Evolutionary conservation across 1,139 yeast species (phyloP).

Genomic region (Kodamaea ohmeri): DNA sequence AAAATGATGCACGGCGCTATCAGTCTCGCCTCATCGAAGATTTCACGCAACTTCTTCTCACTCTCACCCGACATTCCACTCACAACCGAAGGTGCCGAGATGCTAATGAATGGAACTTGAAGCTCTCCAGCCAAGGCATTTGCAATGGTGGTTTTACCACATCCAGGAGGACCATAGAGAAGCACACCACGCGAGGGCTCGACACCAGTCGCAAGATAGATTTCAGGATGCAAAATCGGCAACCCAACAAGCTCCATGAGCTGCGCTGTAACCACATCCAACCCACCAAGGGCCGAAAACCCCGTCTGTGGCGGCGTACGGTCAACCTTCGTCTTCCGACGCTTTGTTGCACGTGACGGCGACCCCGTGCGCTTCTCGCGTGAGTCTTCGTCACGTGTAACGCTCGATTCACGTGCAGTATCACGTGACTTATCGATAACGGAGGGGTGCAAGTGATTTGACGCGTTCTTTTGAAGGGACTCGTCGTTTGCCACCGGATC

Average conservation of each 20-base stretch:
- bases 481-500: too few relatives aligned
- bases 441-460: too few relatives aligned
- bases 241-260: constrained; percentile 86
- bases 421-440: too few relatives aligned
- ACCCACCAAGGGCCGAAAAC: constrained; percentile 81
- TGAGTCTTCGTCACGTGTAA: too few relatives aligned
- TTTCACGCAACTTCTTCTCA: constrained; percentile 87
- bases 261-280: constrained; percentile 78
- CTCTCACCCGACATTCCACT: constrained; percentile 99
- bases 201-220: constrained; percentile 81
- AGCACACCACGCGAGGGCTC: constrained; percentile 97
- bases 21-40: constrained; percentile 87
- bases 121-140: constrained; percentile 94
- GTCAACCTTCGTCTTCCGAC: constrained; percentile 50
- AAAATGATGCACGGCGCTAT: constrained; percentile 91
- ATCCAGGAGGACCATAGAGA: constrained; percentile 97
- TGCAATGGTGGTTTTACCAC: constrained; percentile 96
- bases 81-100: constrained; percentile 94
- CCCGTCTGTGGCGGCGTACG: constrained; percentile 69
- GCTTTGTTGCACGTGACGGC: constrained; percentile 26
- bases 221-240: constrained; percentile 92
- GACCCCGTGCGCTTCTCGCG: too few relatives aligned
- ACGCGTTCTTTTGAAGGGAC: too few relatives aligned
- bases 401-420: too few relatives aligned
- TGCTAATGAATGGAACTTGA: constrained; percentile 85